phyloP scores from a whole-genome alignment of 345 rosid species.

The Aquilaria sinensis region DNA sequence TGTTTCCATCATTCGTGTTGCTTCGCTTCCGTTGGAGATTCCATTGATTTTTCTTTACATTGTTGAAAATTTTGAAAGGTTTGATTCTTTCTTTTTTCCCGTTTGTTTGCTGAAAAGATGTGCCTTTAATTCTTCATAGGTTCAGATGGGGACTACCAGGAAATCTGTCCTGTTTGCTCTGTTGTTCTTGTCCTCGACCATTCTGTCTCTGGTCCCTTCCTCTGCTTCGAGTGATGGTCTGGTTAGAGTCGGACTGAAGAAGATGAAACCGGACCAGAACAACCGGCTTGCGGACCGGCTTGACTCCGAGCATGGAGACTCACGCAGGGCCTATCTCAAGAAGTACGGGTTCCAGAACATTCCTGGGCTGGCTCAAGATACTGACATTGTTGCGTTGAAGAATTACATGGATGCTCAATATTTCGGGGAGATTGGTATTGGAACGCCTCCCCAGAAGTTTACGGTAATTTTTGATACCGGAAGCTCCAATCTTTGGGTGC shows the following conservation, averaged over 20 bases:
- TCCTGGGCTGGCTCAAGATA: constrained; percentile 31
- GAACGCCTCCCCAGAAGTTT: constrained; percentile 93
- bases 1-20: background rate
- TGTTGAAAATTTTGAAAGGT: background rate
- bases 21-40: background rate
- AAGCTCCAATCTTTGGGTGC: constrained; percentile 96
- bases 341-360: constrained; percentile 24
- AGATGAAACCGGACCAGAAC: constrained; percentile 51
- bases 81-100: background rate
- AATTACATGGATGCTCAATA: constrained; percentile 91
- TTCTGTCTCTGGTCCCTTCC: constrained; percentile 27
- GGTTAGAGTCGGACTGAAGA: constrained; percentile 65
- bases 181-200: constrained; percentile 30
- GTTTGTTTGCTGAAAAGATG: background rate
- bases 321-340: constrained; percentile 30
- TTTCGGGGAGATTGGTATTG: constrained; percentile 88
- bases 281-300: constrained; percentile 48
- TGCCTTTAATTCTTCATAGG: constrained; percentile 23
- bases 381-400: constrained; percentile 56
- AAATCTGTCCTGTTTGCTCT: constrained; percentile 26
- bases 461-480: constrained; percentile 94
- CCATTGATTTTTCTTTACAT: background rate
- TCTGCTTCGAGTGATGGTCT: constrained; percentile 45
- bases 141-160: constrained; percentile 39
- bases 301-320: constrained; percentile 42